These are phyloP conservation scores for Pyropia haitanensis DNA, from an alignment of 23 red algal genomes.

Conservation along the genomic window DNA sequence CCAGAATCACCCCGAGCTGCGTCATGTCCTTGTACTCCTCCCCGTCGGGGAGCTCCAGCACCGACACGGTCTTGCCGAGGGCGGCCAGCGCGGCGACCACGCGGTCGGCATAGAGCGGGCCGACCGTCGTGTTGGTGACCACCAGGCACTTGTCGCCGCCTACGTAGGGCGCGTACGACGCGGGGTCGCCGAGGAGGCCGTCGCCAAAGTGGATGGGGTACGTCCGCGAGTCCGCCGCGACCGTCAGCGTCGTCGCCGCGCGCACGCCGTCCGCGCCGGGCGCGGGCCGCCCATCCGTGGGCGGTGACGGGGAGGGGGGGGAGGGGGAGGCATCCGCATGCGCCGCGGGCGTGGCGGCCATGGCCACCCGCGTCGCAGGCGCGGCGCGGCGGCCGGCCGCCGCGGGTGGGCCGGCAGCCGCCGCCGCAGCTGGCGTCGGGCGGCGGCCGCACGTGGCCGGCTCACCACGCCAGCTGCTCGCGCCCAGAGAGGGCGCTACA, in stretches of 20 bases:
- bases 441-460: no score
- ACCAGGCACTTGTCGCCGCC: slow-evolving; percentile 73
- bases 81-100: slow-evolving; percentile 23
- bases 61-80: slow-evolving; percentile 28
- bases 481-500: no score
- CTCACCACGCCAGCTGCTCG: no score
- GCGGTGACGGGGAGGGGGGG: no score
- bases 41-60: slow-evolving; percentile 64
- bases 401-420: no score
- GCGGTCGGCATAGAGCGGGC: slow-evolving; percentile 54
- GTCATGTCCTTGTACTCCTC: slow-evolving; percentile 73
- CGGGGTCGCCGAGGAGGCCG: slow-evolving; percentile 23
- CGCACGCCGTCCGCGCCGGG: no score
- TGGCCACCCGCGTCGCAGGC: no score
- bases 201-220: slow-evolving; percentile 84
- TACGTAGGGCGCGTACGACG: slow-evolving; percentile 30
- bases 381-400: no score
- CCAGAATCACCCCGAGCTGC: slow-evolving; percentile 35
- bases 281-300: no score
- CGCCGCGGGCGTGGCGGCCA: no score
- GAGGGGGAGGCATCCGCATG: no score
- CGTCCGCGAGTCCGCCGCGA: slow-evolving; percentile 40
- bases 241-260: slow-evolving; percentile 18
- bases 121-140: slow-evolving; percentile 81
- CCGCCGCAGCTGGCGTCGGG: no score